Base-by-base conservation (phyloP, 768 basidiomycete species). In the Royoungia palumana region DNA sequence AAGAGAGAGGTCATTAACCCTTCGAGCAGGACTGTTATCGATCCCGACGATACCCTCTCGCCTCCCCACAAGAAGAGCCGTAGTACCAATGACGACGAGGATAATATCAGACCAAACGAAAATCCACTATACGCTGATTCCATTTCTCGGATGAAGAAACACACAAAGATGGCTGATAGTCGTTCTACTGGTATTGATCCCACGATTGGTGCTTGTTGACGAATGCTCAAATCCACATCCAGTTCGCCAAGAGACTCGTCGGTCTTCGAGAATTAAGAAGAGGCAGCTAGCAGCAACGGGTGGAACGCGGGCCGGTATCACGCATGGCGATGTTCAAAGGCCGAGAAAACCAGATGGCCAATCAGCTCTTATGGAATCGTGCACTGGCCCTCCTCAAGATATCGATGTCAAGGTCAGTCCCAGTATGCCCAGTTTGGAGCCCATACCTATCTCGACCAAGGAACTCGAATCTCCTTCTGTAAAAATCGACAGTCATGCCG, bases 131-230 rank as follows among this genome's bases (percentile, higher is more conserved):
- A 35, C 19, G 21, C 49, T 20, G 37, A 49, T 11, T 45, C 55
- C 7, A 41, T 24, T 17, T 42, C 49, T 21, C 46, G 51, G 24
- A 52, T 56, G 4, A 74, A 66, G 47, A 70, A 64, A 50, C 67
- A 64, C 49, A 61, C 61, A 3, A 70, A 64, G 53, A 70, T 68
- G 54, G 63, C 56, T 16, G 67, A 68, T 30, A 55, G 56, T 21
- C 65, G 72, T 6, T 69, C 73, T 24, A 63, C 70, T 17, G 35
- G 34, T 4, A 46, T 47, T 16, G 44, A 34, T 44, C 41, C 43
- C 2, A 49, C 46, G 6, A 36, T 28, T n/a, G 17, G 46, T 68
- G 30, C 63, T 72, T 47, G 67, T 65, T 34, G 70, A 73, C 39
- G 65, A 66, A 40, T 59, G 67, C 39, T 67, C 70, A 21, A 55